A percentile compares a stretch with the other conserved stretches of the same genome.
These are phyloP conservation scores for Tricholoma matsutake DNA, from an alignment of 768 basidiomycete genomes.

Conservation along the genomic window DNA sequence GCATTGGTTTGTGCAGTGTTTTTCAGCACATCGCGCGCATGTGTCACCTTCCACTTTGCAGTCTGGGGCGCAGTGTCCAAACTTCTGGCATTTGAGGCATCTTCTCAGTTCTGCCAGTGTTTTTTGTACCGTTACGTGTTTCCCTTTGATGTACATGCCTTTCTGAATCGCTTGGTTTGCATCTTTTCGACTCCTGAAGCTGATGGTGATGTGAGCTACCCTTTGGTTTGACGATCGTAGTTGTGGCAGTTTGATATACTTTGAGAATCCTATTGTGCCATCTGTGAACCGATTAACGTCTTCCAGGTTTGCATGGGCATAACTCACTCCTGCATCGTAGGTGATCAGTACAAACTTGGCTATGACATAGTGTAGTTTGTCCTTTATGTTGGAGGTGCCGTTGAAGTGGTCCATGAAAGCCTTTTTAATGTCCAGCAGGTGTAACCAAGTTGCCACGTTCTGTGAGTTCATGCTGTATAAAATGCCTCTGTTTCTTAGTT, in stretches of 20 bases:
- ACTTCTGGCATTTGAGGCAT: too few species aligned
- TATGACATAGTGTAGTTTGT: too few species aligned
- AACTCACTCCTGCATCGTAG: slow-evolving; percentile 10
- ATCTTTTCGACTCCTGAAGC: slow-evolving; percentile 9
- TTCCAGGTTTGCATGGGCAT: slow-evolving; percentile 9
- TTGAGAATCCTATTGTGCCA: too few species aligned
- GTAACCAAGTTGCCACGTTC: background rate
- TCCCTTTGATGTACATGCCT: slow-evolving; percentile 15
- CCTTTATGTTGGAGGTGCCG: too few species aligned
- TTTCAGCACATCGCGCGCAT: slow-evolving; percentile 11
- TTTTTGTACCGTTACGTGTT: slow-evolving; percentile 10
- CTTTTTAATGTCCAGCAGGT: too few species aligned
- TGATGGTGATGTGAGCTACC: slow-evolving; percentile 21
- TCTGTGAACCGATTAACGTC: slow-evolving; percentile 8
- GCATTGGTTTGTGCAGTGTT: slow-evolving; percentile 20
- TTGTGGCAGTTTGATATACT: slow-evolving; percentile 26
- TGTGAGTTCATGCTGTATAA: background rate
- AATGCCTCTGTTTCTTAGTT: background rate
- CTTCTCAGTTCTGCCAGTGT: slow-evolving; percentile 17
- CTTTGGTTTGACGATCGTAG: slow-evolving; percentile 13
- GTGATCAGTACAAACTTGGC: too few species aligned
- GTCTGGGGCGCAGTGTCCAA: too few species aligned
- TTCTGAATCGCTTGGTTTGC: slow-evolving; percentile 22
- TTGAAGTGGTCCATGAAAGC: background rate
- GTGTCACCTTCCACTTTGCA: too few species aligned